Conservation (phyloP, 2,329 filamentous ascomycete genomes). For the Podosphaera fusca region DNA sequence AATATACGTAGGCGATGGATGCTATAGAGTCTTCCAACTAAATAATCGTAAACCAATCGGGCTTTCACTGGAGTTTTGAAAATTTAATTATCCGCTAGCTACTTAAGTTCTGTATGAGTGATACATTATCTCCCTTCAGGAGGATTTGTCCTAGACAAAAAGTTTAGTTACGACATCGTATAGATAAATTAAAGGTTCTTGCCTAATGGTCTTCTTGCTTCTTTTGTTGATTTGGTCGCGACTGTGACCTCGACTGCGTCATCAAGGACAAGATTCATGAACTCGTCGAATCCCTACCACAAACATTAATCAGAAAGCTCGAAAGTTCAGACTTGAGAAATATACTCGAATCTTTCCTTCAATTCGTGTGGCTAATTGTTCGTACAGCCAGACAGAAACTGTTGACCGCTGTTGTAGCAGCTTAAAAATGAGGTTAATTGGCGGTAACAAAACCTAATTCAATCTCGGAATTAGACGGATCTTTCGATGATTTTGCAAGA, state of each 20-base stretch:
- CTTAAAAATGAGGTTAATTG: slow-evolving; percentile 85
- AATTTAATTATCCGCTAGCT: slow-evolving; percentile 6
- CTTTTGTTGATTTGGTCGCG: slow-evolving; percentile 58
- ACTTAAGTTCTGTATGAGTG: slow-evolving; percentile 29
- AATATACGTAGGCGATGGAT: too few relatives aligned
- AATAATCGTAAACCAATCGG: too few relatives aligned
- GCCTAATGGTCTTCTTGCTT: slow-evolving; percentile 63
- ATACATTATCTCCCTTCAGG: slow-evolving; percentile 45
- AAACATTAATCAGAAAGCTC: slow-evolving; percentile 6
- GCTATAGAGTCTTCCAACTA: too few relatives aligned
- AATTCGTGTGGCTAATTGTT: slow-evolving; percentile 82
- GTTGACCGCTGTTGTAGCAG: slow-evolving; percentile 55
- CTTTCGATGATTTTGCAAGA: not conserved
- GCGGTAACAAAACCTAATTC: slow-evolving; percentile 30
- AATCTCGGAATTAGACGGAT: too few relatives aligned
- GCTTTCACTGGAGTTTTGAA: too few relatives aligned
- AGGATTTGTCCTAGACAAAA: slow-evolving; percentile 33
- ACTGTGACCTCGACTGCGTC: slow-evolving; percentile 83
- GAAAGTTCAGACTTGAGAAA: slow-evolving; percentile 3
- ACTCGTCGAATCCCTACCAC: slow-evolving; percentile 80
- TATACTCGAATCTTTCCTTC: slow-evolving; percentile 86
- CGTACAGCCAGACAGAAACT: slow-evolving; percentile 89
- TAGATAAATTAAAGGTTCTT: slow-evolving; percentile 7
- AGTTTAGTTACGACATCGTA: too few relatives aligned
- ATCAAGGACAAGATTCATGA: slow-evolving; percentile 96